Evolutionary conservation across 1,284 basidiomycete genomes (phyloP).

Genomic region (Ceratobasidium sp.): DNA sequence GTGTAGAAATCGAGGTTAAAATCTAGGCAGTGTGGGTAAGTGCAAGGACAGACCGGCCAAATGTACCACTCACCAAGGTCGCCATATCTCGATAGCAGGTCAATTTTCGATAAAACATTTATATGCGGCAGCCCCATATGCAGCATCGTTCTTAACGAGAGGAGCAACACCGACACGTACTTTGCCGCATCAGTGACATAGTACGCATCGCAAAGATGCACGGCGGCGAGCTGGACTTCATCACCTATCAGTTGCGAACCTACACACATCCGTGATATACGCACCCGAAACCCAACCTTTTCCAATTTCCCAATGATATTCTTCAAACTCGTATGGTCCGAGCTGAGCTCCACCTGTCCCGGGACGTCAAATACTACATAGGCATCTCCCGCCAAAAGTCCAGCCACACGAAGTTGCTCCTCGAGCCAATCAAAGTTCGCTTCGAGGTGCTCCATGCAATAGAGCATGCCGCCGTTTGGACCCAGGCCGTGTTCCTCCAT

Average conservation of each 20-base stretch:
- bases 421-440: constrained; percentile 97
- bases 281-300: constrained; percentile 87
- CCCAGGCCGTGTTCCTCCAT: constrained; percentile 91
- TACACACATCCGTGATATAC: constrained; percentile 55
- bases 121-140: constrained; percentile 97
- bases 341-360: constrained; percentile 97
- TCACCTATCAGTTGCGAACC: background rate
- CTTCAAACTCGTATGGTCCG: constrained; percentile 92
- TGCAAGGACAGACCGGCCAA: constrained; percentile 8
- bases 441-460: constrained; percentile 98
- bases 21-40: constrained; percentile 64
- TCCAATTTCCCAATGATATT: constrained; percentile 78
- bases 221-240: constrained; percentile 81
- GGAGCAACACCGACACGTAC: constrained; percentile 92
- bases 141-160: constrained; percentile 97
- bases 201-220: constrained; percentile 96
- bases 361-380: constrained; percentile 97
- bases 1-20: constrained; percentile 99
- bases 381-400: constrained; percentile 64
- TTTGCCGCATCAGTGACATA: constrained; percentile 97
- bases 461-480: constrained; percentile 97
- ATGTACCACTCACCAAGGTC: constrained; percentile 76
- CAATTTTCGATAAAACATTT: constrained; percentile 97
- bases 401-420: constrained; percentile 50
- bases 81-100: constrained; percentile 88